Percentiles rank a stretch among this genome's conserved stretches.
These are phyloP conservation scores for Boletellus deceptivus DNA, from an alignment of 1,284 basidiomycete genomes.

Conservation along the genomic window DNA sequence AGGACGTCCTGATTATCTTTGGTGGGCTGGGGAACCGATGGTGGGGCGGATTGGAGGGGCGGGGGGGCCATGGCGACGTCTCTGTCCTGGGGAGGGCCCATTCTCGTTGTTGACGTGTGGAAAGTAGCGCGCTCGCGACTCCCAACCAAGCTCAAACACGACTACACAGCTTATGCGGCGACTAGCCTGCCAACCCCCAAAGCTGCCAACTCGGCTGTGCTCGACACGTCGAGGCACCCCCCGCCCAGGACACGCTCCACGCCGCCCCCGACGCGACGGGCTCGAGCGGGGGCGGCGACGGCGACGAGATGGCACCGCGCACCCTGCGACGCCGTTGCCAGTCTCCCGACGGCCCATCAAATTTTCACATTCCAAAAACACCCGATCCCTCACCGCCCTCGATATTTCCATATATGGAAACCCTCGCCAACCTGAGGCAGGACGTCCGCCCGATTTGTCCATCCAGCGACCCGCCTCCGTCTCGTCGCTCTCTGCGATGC, in stretches of 20 bases:
- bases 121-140: constrained; percentile 24
- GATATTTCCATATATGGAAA: constrained; percentile 26
- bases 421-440: neutral
- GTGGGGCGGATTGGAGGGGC: constrained; percentile 33
- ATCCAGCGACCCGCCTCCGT: too few relatives aligned
- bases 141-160: constrained; percentile 35
- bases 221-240: neutral
- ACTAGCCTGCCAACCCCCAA: neutral
- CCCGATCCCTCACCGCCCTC: constrained; percentile 21
- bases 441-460: too few relatives aligned
- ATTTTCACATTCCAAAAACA: constrained; percentile 21
- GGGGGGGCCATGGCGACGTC: constrained; percentile 53
- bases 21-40: constrained; percentile 26
- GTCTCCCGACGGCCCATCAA: constrained; percentile 11
- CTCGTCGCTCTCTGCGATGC: too few relatives aligned
- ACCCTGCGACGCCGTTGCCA: constrained; percentile 23
- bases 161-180: constrained; percentile 26
- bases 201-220: constrained; percentile 11
- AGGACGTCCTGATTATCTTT: constrained; percentile 45
- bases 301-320: constrained; percentile 1
- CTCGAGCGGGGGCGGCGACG: neutral
- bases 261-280: neutral
- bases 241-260: neutral
- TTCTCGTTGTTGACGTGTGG: constrained; percentile 27
- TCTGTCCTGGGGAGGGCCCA: constrained; percentile 28